Percentiles rank a stretch among this genome's conserved stretches.
Evolutionary conservation across 805 yeast genomes (phyloP).

Genomic region (Wickerhamiella australiensis): DNA sequence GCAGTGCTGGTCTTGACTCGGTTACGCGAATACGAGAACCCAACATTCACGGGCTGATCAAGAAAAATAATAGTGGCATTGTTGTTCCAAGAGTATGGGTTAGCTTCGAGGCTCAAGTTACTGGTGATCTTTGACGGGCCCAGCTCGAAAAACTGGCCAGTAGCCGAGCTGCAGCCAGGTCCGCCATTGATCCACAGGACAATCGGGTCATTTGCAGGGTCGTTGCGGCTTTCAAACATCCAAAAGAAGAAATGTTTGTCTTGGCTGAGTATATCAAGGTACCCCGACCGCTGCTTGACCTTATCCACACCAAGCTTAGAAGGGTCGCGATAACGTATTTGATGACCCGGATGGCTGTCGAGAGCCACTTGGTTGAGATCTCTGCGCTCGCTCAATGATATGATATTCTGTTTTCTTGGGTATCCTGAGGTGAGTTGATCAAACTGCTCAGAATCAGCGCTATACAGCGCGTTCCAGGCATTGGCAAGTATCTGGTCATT

Average conservation of each 20-base stretch:
- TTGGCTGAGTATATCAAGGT: constrained; percentile 62
- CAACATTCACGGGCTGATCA: constrained; percentile 93
- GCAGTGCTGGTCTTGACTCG: constrained; percentile 27
- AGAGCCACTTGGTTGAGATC: neutral
- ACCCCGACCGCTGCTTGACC: constrained; percentile 70
- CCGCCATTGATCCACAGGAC: constrained; percentile 92
- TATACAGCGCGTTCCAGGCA: constrained; percentile 10
- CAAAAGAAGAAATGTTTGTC: constrained; percentile 92
- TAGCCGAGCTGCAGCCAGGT: constrained; percentile 91
- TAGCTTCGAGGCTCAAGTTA: constrained; percentile 56
- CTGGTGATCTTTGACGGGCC: constrained; percentile 78
- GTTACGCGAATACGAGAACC: constrained; percentile 61
- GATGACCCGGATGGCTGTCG: constrained; percentile 30
- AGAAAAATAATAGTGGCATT: constrained; percentile 87
- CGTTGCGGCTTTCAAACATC: constrained; percentile 77
- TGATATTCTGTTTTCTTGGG: neutral
- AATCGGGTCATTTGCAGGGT: constrained; percentile 74
- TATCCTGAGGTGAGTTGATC: neutral
- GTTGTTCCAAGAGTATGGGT: constrained; percentile 84
- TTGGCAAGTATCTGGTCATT: neutral
- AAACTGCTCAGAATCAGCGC: neutral
- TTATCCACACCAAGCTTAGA: constrained; percentile 61
- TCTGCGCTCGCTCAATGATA: neutral
- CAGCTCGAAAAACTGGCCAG: constrained; percentile 84
- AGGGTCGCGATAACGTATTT: constrained; percentile 55